Conservation (phyloP, 192 early-diverging fungal species). For the Coemansia sp. region DNA sequence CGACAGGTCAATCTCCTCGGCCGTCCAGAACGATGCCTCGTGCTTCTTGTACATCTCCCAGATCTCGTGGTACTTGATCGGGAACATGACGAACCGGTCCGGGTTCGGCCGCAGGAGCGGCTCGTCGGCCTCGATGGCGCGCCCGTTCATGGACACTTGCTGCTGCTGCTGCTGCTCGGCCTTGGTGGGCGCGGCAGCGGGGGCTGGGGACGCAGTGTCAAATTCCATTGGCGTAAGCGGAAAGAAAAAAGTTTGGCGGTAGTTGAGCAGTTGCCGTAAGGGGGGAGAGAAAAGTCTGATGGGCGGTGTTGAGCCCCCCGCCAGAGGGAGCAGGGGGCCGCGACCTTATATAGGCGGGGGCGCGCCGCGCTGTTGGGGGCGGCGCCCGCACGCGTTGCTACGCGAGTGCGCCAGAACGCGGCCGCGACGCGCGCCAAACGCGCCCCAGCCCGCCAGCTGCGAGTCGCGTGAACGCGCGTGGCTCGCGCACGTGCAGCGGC, state of each 20-base stretch:
- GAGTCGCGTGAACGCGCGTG: no score
- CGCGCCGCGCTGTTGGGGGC: no score
- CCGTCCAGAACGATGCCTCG: slow-evolving; percentile 96
- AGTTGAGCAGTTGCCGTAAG: not conserved
- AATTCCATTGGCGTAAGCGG: slow-evolving; percentile 12
- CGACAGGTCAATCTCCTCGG: slow-evolving; percentile 90
- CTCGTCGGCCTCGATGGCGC: slow-evolving; percentile 43
- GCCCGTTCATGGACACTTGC: slow-evolving; percentile 33
- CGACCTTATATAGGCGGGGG: no score
- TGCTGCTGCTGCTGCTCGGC: slow-evolving; percentile 32
- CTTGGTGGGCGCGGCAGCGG: slow-evolving; percentile 15
- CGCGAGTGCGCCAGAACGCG: not conserved
- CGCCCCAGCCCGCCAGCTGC: no score
- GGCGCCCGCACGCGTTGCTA: not conserved
- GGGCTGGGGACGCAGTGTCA: slow-evolving; percentile 7
- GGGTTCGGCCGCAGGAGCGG: slow-evolving; percentile 65
- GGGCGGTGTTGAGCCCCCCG: no score
- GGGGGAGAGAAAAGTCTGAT: not conserved
- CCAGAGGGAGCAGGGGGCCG: no score
- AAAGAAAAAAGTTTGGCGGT: not conserved
- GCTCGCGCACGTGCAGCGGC: no score
- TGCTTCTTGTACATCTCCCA: slow-evolving; percentile 99
- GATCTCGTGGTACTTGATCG: slow-evolving; percentile 90
- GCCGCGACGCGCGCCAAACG: no score
- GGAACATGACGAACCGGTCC: slow-evolving; percentile 85